These are phyloP conservation scores for Ampelomyces quisqualis DNA, from an alignment of 2,329 filamentous ascomycete genomes.

Conservation along the genomic window DNA sequence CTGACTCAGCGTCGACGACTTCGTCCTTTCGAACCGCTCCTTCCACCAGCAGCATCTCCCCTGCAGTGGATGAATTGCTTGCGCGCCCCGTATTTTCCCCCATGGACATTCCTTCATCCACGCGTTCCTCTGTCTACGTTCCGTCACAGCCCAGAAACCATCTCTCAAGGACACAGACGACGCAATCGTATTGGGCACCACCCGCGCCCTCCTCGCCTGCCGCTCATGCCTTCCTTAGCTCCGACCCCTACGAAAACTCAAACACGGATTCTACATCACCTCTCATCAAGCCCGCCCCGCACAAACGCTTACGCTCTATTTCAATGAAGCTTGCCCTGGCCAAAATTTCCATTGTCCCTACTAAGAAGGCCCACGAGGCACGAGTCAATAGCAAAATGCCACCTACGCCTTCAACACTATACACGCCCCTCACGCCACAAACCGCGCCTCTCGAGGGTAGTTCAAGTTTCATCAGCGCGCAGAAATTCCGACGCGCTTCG, in stretches of 20 bases:
- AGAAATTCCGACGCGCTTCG: conserved; percentile 35
- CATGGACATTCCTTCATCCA: conserved; percentile 13
- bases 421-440: conserved; percentile 37
- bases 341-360: conserved; percentile 40
- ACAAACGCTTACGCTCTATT: conserved; percentile 42
- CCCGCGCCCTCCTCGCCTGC: conserved; percentile 34
- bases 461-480: conserved; percentile 19
- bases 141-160: conserved; percentile 17
- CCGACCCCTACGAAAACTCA: conserved; percentile 41
- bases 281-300: conserved; percentile 36
- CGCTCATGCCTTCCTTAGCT: conserved; percentile 41
- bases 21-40: conserved; percentile 27
- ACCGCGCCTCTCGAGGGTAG: conserved; percentile 33
- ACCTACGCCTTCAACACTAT: conserved; percentile 29
- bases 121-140: conserved; percentile 34
- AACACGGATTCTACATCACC: conserved; percentile 33
- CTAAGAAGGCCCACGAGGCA: conserved; percentile 36
- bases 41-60: conserved; percentile 30
- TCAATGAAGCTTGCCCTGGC: conserved; percentile 42
- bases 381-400: conserved; percentile 27
- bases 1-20: conserved; percentile 24
- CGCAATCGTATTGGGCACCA: conserved; percentile 24
- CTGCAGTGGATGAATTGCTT: conserved; percentile 19
- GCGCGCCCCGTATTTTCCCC: conserved; percentile 27
- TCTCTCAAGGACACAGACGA: conserved; percentile 19